phyloP scores from a whole-genome alignment of 2,329 filamentous ascomycete genomes.

The Colletotrichum sp. region DNA sequence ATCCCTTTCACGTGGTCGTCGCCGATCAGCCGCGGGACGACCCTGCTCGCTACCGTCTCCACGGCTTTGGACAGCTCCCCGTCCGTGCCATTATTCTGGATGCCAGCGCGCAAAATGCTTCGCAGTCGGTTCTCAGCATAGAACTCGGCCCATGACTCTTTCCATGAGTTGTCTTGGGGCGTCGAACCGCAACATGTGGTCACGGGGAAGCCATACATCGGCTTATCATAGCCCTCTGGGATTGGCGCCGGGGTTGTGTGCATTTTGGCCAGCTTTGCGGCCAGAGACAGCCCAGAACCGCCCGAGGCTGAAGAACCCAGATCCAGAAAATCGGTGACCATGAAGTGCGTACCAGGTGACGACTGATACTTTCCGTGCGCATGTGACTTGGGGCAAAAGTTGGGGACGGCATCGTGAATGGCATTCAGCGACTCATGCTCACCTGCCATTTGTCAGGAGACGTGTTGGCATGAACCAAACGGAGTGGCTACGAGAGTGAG shows the following conservation, averaged over 20 bases:
- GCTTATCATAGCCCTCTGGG: slow-evolving; percentile 60
- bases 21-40: slow-evolving; percentile 80
- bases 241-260: slow-evolving; percentile 77
- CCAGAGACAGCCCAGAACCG: slow-evolving; percentile 64
- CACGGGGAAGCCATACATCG: slow-evolving; percentile 83
- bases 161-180: slow-evolving; percentile 79
- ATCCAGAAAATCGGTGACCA: slow-evolving; percentile 83
- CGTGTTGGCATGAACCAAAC: background rate
- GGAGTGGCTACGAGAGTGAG: background rate
- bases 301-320: slow-evolving; percentile 50
- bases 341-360: slow-evolving; percentile 58
- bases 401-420: slow-evolving; percentile 73
- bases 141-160: slow-evolving; percentile 81
- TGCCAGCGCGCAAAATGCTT: slow-evolving; percentile 63
- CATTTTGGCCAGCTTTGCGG: slow-evolving; percentile 77
- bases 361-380: slow-evolving; percentile 69
- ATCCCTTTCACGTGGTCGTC: slow-evolving; percentile 69
- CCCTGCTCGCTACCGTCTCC: slow-evolving; percentile 63
- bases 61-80: slow-evolving; percentile 66
- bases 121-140: slow-evolving; percentile 79
- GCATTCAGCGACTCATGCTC: slow-evolving; percentile 87
- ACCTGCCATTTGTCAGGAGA: slow-evolving; percentile 52
- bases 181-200: slow-evolving; percentile 88
- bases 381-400: slow-evolving; percentile 77
- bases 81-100: slow-evolving; percentile 69